These are phyloP conservation scores for Pezicula radicicola DNA, from an alignment of 2,329 filamentous ascomycete species.

Conservation along the genomic window DNA sequence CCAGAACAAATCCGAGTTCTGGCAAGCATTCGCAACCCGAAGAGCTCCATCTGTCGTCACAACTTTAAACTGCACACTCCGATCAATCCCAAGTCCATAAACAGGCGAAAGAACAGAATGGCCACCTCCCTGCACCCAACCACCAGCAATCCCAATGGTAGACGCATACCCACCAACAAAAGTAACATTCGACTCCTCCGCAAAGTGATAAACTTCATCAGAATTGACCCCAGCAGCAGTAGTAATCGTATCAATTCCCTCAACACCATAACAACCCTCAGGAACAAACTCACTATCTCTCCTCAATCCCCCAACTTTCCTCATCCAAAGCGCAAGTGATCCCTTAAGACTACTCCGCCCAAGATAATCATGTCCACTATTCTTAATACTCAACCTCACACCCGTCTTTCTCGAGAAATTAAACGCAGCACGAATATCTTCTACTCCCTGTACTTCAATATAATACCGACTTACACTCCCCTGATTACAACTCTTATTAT, in stretches of 20 bases:
- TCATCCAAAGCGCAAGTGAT: conserved; percentile 15
- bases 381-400: conserved; percentile 31
- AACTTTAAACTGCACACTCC: conserved; percentile 45
- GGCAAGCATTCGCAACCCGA: conserved; percentile 36
- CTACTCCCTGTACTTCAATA: conserved; percentile 16
- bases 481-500: conserved; percentile 11
- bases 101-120: conserved; percentile 49
- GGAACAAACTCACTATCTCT: conserved; percentile 10
- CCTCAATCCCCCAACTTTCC: conserved; percentile 6
- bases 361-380: conserved; percentile 22
- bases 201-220: conserved; percentile 22
- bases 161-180: conserved; percentile 17
- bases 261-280: conserved; percentile 5
- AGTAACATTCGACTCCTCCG: conserved; percentile 22
- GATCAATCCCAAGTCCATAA: conserved; percentile 48
- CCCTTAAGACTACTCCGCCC: conserved; percentile 15
- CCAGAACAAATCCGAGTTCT: conserved; percentile 47
- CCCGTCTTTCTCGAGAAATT: conserved; percentile 40
- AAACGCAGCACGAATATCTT: conserved; percentile 42
- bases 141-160: conserved; percentile 49
- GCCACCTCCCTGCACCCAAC: conserved; percentile 47
- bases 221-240: conserved; percentile 20
- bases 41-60: conserved; percentile 43
- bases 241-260: conserved; percentile 17
- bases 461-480: conserved; percentile 12